Evolutionary conservation across 768 basidiomycete species (phyloP).

Genomic region (Suillus plorans): DNA sequence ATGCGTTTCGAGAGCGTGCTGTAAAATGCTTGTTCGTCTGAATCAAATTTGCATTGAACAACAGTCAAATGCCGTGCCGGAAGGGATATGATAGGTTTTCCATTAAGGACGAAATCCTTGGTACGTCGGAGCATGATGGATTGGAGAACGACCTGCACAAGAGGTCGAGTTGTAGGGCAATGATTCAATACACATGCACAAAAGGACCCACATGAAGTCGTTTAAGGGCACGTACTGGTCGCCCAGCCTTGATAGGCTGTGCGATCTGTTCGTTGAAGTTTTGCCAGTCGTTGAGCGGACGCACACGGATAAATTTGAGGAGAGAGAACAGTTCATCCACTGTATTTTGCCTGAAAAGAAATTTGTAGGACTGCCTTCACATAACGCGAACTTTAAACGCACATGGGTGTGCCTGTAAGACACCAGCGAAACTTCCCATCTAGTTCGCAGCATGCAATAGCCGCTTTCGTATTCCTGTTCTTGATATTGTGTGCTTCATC

Average conservation of each 20-base stretch:
- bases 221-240: slow-evolving; percentile 71
- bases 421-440: slow-evolving; percentile 83
- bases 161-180: not conserved
- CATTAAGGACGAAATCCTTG: slow-evolving; percentile 72
- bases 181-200: not conserved
- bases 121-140: slow-evolving; percentile 87
- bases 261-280: slow-evolving; percentile 79
- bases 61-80: slow-evolving; percentile 73
- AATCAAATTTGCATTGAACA: slow-evolving; percentile 75
- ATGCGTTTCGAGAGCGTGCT: slow-evolving; percentile 66
- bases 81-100: slow-evolving; percentile 78
- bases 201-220: slow-evolving; percentile 62
- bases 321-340: slow-evolving; percentile 89
- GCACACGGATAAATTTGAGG: slow-evolving; percentile 83
- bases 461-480: slow-evolving; percentile 75
- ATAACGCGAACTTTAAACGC: slow-evolving; percentile 10
- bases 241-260: slow-evolving; percentile 73
- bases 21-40: slow-evolving; percentile 81
- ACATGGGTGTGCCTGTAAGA: slow-evolving; percentile 83
- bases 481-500: slow-evolving; percentile 97
- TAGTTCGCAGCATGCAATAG: slow-evolving; percentile 78
- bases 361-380: slow-evolving; percentile 29
- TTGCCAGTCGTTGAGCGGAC: slow-evolving; percentile 77
- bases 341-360: slow-evolving; percentile 69
- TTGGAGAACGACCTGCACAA: slow-evolving; percentile 67